phyloP scores from a whole-genome alignment of 306 rosid genomes.

The Glycine latifolia region DNA sequence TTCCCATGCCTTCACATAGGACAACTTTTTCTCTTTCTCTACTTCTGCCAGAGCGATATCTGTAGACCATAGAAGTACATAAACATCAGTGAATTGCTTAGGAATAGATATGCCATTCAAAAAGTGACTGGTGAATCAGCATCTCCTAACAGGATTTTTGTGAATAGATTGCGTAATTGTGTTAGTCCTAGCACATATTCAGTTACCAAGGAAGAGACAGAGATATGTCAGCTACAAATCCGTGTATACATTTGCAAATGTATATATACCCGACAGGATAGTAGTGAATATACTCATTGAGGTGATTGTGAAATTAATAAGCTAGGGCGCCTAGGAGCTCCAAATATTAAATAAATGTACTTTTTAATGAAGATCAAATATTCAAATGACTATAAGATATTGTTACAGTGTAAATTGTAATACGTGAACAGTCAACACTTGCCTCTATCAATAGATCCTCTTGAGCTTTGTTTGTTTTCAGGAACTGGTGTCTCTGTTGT shows the following conservation, averaged over 20 bases:
- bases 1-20: slow-evolving; percentile 94
- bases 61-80: slow-evolving; percentile 33
- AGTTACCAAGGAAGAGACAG: slow-evolving; percentile 19
- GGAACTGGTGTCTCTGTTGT: slow-evolving; percentile 59
- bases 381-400: slow-evolving; percentile 19
- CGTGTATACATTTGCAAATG: neutral
- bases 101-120: neutral
- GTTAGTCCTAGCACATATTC: neutral
- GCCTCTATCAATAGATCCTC: slow-evolving; percentile 84
- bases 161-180: neutral
- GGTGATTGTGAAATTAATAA: neutral
- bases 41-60: slow-evolving; percentile 79
- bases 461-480: slow-evolving; percentile 49
- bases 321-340: slow-evolving; percentile 19
- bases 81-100: neutral
- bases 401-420: neutral
- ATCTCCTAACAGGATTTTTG: neutral
- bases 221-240: neutral
- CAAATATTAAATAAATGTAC: neutral
- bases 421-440: slow-evolving; percentile 28
- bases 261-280: neutral
- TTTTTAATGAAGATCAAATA: neutral
- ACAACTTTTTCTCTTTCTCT: slow-evolving; percentile 68
- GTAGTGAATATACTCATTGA: neutral
- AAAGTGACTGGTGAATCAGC: neutral